These are phyloP conservation scores for Helminthosporium solani DNA, from an alignment of 2,329 filamentous ascomycete species.

Conservation along the genomic window DNA sequence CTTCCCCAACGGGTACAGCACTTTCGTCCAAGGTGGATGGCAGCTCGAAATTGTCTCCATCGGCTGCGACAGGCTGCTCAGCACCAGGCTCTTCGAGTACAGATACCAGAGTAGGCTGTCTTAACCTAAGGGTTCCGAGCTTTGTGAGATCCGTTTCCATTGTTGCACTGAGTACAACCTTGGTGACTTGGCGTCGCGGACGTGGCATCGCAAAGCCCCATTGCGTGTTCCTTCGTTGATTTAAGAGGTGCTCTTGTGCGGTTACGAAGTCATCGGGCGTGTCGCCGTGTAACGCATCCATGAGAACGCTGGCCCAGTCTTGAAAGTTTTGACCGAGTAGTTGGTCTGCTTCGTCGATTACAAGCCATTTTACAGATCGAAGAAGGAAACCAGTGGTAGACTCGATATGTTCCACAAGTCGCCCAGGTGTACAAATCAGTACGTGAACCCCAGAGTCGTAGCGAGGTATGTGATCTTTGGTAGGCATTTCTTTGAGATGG, in stretches of 20 bases:
- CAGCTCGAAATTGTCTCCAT: conserved; percentile 54
- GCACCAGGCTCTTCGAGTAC: conserved; percentile 58
- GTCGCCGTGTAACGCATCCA: conserved; percentile 59
- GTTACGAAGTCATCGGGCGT: conserved; percentile 48
- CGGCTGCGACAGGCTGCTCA: conserved; percentile 20
- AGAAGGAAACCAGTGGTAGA: conserved; percentile 80
- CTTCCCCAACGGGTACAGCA: conserved; percentile 51
- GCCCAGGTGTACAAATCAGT: conserved; percentile 86
- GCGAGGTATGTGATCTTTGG: conserved; percentile 62
- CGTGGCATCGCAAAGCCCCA: conserved; percentile 33
- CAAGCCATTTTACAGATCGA: conserved; percentile 77
- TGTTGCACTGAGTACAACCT: conserved; percentile 86
- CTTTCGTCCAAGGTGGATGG: conserved; percentile 53
- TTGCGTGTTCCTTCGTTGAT: conserved; percentile 39
- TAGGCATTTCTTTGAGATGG: conserved; percentile 46
- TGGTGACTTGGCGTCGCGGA: conserved; percentile 58
- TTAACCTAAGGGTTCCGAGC: conserved; percentile 70
- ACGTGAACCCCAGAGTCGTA: conserved; percentile 78
- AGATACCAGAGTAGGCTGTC: conserved; percentile 72
- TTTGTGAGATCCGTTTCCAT: conserved; percentile 86
- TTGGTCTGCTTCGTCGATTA: conserved; percentile 93
- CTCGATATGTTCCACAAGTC: conserved; percentile 86
- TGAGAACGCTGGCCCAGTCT: conserved; percentile 77
- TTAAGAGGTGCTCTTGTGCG: conserved; percentile 55
- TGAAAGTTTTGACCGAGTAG: conserved; percentile 89